These are phyloP conservation scores for Ogataea hybrid DNA, from an alignment of 1,139 yeast species.

Conservation along the genomic window DNA sequence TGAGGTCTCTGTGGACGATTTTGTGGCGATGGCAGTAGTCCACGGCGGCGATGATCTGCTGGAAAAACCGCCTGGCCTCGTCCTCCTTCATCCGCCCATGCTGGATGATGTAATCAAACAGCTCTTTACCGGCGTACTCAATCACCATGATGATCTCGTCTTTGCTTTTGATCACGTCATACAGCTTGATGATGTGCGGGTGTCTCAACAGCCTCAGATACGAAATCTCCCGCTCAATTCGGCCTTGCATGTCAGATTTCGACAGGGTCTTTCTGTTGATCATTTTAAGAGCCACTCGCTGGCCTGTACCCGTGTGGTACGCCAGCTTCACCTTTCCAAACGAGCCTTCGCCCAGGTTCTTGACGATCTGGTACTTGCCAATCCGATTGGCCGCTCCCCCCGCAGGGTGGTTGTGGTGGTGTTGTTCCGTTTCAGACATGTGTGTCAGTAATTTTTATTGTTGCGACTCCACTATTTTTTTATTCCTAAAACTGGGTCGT, in stretches of 20 bases:
- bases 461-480: slow-evolving; percentile 7
- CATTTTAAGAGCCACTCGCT: slow-evolving; percentile 90
- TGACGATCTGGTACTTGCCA: slow-evolving; percentile 92
- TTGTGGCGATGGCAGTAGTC: slow-evolving; percentile 98
- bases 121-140: slow-evolving; percentile 94
- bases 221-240: slow-evolving; percentile 92
- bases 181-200: slow-evolving; percentile 94
- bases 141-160: slow-evolving; percentile 98
- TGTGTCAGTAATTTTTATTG: slow-evolving; percentile 9
- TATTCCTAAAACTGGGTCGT: background rate
- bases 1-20: slow-evolving; percentile 94
- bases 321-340: slow-evolving; percentile 97
- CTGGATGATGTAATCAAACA: slow-evolving; percentile 94
- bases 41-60: slow-evolving; percentile 96
- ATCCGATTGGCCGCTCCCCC: slow-evolving; percentile 43
- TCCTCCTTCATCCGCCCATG: slow-evolving; percentile 92
- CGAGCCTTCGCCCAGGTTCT: slow-evolving; percentile 95
- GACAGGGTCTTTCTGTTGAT: slow-evolving; percentile 93
- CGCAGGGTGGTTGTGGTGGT: slow-evolving; percentile 20
- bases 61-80: slow-evolving; percentile 94
- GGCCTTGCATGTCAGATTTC: slow-evolving; percentile 96
- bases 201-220: slow-evolving; percentile 86
- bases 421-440: slow-evolving; percentile 18
- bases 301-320: slow-evolving; percentile 89
- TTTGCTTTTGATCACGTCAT: slow-evolving; percentile 93